Evolutionary conservation across 2,329 filamentous ascomycete genomes (phyloP).

Genomic region (Leptodontidium sp.): DNA sequence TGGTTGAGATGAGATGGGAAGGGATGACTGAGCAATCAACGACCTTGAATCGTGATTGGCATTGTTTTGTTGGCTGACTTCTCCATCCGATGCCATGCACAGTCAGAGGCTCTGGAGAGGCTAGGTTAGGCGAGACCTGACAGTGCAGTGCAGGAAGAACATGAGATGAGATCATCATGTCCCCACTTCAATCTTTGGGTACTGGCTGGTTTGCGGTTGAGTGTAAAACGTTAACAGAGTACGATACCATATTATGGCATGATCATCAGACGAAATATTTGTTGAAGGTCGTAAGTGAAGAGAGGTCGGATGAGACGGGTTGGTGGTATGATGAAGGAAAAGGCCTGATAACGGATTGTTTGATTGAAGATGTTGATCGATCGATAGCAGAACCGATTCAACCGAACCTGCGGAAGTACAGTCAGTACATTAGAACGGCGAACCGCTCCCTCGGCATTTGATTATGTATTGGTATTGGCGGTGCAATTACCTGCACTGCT

Average conservation of each 20-base stretch:
- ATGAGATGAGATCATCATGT: conserved; percentile 17
- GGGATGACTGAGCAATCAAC: neutral
- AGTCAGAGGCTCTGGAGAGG: neutral
- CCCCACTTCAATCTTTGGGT: neutral
- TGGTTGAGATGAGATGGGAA: neutral
- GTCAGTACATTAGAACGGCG: too few relatives aligned
- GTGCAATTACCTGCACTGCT: neutral
- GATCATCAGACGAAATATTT: neutral
- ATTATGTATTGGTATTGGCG: neutral
- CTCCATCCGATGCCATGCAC: conserved; percentile 1
- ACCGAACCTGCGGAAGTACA: neutral
- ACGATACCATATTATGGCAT: neutral
- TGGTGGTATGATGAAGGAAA: neutral
- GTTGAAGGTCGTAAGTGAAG: too few relatives aligned
- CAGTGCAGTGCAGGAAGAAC: neutral
- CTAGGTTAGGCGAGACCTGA: conserved; percentile 3
- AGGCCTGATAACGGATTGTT: neutral
- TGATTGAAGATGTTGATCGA: conserved; percentile 11
- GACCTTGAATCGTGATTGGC: neutral
- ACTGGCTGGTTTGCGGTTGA: neutral
- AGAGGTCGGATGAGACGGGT: neutral
- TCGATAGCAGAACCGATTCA: neutral
- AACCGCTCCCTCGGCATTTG: conserved; percentile 1
- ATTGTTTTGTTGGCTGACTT: neutral
- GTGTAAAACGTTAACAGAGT: neutral